Conservation (phyloP, 2,329 filamentous ascomycete species). For the Dactylonectria estremocensis region DNA sequence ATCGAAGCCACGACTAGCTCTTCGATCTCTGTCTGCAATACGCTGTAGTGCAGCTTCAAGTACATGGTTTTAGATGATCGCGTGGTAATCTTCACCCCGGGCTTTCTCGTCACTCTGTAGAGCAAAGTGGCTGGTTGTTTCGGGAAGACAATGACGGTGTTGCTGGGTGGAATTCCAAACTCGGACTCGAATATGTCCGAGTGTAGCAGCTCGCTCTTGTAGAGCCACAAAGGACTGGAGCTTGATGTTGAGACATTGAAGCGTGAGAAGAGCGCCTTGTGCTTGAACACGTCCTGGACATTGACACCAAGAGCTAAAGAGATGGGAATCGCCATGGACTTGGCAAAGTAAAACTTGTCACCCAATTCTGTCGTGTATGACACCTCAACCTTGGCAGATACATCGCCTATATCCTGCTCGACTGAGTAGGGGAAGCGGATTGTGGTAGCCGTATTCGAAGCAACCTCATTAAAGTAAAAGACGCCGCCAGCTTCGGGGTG, state of each 20-base stretch:
- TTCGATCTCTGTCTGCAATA: conserved; percentile 82
- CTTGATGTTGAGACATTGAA: conserved; percentile 92
- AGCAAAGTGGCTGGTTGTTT: conserved; percentile 86
- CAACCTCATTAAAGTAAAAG: conserved; percentile 66
- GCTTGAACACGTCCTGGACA: conserved; percentile 96
- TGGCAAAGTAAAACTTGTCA: conserved; percentile 56
- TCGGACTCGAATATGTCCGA: conserved; percentile 79
- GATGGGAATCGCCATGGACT: conserved; percentile 76
- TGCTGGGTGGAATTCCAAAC: conserved; percentile 69
- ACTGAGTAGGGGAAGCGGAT: conserved; percentile 86
- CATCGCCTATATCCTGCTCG: conserved; percentile 80
- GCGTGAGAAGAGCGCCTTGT: conserved; percentile 83
- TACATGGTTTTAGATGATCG: conserved; percentile 66
- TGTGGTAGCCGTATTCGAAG: conserved; percentile 62
- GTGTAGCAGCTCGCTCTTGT: conserved; percentile 78
- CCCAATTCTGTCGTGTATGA: conserved; percentile 79
- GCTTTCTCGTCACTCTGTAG: conserved; percentile 81
- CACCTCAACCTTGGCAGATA: conserved; percentile 83
- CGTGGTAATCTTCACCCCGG: conserved; percentile 53
- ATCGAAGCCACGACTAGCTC: conserved; percentile 63
- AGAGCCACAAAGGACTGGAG: conserved; percentile 80
- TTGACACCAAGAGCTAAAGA: conserved; percentile 92
- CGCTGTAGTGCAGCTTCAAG: conserved; percentile 82
- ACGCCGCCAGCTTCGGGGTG: conserved; percentile 69
- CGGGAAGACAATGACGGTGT: conserved; percentile 78